A percentile compares a stretch with the other conserved stretches of the same genome.
Conservation (phyloP, 2,329 filamentous ascomycete species). For the Zymoseptoria ardabiliae region DNA sequence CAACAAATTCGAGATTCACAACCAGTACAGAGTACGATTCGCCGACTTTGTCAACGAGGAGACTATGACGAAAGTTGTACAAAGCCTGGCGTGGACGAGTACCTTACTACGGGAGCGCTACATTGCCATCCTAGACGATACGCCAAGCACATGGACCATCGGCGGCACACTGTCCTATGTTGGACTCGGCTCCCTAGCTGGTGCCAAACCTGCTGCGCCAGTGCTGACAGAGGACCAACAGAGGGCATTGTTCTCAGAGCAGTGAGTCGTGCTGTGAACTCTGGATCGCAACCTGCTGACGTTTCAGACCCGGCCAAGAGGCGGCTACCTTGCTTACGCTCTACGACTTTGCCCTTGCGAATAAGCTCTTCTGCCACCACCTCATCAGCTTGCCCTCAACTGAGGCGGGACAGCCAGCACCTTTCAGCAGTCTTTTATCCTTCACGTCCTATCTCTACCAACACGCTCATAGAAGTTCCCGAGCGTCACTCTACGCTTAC, state of each 20-base stretch:
- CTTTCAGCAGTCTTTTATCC: constrained; percentile 74
- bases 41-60: constrained; percentile 93
- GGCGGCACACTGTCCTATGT: constrained; percentile 75
- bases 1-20: constrained; percentile 98
- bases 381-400: constrained; percentile 50
- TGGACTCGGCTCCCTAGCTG: constrained; percentile 68
- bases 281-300: constrained; percentile 11
- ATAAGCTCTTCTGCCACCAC: constrained; percentile 89
- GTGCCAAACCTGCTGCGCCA: constrained; percentile 49
- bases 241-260: constrained; percentile 68
- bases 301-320: constrained; percentile 63
- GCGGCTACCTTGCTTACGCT: constrained; percentile 74
- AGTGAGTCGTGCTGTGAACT: constrained; percentile 50
- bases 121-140: constrained; percentile 78
- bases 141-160: constrained; percentile 83
- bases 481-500: constrained; percentile 75
- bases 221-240: constrained; percentile 69
- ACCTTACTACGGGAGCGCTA: constrained; percentile 64
- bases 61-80: constrained; percentile 74
- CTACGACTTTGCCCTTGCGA: constrained; percentile 90
- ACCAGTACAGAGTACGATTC: constrained; percentile 84
- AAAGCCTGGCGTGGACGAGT: constrained; percentile 67
- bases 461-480: constrained; percentile 76
- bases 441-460: constrained; percentile 88
- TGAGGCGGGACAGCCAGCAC: constrained; percentile 33